These are phyloP conservation scores for Sporisorium iseilematis-ciliati DNA, from an alignment of 1,284 basidiomycete genomes.

Conservation along the genomic window DNA sequence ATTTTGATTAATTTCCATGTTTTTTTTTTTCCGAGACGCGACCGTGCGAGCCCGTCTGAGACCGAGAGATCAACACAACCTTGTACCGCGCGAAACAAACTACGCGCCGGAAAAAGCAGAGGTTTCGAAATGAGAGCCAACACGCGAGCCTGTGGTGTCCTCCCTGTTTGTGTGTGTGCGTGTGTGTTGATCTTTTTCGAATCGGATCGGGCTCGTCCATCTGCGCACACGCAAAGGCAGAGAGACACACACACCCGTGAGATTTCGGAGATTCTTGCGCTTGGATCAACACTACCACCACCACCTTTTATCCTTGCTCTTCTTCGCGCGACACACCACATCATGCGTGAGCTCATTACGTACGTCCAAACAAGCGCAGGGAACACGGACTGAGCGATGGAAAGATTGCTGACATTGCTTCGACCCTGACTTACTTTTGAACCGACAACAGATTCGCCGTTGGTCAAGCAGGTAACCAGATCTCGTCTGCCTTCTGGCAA, in stretches of 20 bases:
- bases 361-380: neutral
- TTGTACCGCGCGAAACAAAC: constrained; percentile 17
- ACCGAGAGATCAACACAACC: constrained; percentile 8
- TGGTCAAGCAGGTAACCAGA: constrained; percentile 78
- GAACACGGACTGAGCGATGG: neutral
- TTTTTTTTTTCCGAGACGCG: neutral
- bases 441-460: constrained; percentile 49
- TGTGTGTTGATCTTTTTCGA: constrained; percentile 15
- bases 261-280: constrained; percentile 6
- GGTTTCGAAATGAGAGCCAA: neutral
- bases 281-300: constrained; percentile 30
- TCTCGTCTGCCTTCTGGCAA: constrained; percentile 68
- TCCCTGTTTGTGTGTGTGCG: neutral
- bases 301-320: constrained; percentile 3
- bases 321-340: neutral
- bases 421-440: neutral
- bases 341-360: constrained; percentile 55
- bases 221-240: neutral
- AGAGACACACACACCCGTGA: neutral
- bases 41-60: constrained; percentile 11
- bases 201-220: constrained; percentile 2
- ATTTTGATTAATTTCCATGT: neutral
- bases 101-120: constrained; percentile 2
- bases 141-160: constrained; percentile 24
- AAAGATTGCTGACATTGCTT: constrained; percentile 3